Conservation (phyloP, 768 basidiomycete genomes). For the Clathrus columnatus region DNA sequence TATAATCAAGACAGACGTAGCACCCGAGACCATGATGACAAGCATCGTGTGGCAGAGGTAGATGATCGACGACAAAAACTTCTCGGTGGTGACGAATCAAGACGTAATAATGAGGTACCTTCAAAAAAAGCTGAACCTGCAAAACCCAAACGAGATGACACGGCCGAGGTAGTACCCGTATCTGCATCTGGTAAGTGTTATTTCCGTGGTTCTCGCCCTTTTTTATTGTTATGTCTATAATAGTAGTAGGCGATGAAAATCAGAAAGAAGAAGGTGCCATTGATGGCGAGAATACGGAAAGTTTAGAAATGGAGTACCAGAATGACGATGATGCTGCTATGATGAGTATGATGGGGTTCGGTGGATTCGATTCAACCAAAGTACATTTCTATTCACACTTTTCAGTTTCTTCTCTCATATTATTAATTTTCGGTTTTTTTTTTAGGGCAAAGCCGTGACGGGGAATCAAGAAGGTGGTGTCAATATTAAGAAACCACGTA, state of each 20-base stretch:
- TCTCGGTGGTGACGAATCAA: slow-evolving; percentile 22
- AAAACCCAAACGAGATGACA: slow-evolving; percentile 15
- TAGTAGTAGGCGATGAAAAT: neutral
- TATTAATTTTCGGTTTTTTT: slow-evolving; percentile 3
- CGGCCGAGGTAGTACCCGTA: slow-evolving; percentile 20
- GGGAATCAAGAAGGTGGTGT: slow-evolving; percentile 73
- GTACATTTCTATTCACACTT: slow-evolving; percentile 31
- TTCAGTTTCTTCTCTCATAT: neutral
- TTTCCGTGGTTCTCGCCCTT: no score
- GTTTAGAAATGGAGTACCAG: slow-evolving; percentile 21
- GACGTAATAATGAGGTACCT: slow-evolving; percentile 11
- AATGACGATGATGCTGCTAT: slow-evolving; percentile 68
- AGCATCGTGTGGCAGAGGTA: no score
- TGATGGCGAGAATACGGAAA: neutral
- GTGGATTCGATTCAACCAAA: slow-evolving; percentile 85
- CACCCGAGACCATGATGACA: slow-evolving; percentile 2
- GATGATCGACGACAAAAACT: slow-evolving; percentile 28
- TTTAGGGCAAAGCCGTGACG: slow-evolving; percentile 66
- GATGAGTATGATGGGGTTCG: slow-evolving; percentile 86
- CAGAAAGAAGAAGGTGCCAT: neutral
- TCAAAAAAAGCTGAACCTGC: slow-evolving; percentile 6
- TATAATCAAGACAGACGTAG: slow-evolving; percentile 8
- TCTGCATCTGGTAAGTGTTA: no score
- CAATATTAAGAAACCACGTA: slow-evolving; percentile 71
- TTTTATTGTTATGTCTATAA: neutral